Conservation (phyloP, 164 flowering plant species). For the Echeveria elegans region DNA sequence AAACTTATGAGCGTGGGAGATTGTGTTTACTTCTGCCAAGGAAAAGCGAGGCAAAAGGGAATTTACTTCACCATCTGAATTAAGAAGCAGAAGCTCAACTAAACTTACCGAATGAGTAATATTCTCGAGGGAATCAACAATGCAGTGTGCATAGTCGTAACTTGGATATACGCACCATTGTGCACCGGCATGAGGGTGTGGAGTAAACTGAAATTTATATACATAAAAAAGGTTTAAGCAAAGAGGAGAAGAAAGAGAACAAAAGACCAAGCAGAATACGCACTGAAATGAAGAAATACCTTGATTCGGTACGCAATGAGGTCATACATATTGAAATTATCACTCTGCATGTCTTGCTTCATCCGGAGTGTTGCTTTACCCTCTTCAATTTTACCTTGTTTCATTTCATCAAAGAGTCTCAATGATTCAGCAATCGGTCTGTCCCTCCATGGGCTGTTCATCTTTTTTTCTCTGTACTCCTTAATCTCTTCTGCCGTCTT, state of each 20-base stretch:
- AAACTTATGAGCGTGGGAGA: not conserved
- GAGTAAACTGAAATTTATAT: conserved; percentile 71
- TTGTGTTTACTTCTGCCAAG: not conserved
- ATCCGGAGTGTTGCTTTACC: conserved; percentile 96
- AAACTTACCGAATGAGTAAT: conserved; percentile 87
- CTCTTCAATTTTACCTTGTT: conserved; percentile 73
- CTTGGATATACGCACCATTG: conserved; percentile 98
- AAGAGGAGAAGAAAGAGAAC: not conserved
- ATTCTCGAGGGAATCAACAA: conserved; percentile 93
- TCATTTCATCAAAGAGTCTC: conserved; percentile 90
- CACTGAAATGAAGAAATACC: conserved; percentile 30
- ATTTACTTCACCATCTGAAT: not conserved
- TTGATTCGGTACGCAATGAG: conserved; percentile 94
- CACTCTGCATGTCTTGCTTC: conserved; percentile 99
- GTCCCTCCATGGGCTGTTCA: conserved; percentile 98
- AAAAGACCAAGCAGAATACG: not conserved
- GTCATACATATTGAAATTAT: conserved; percentile 93
- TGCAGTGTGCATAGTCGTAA: conserved; percentile 97
- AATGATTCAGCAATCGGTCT: conserved; percentile 85
- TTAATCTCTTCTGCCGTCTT: conserved; percentile 89
- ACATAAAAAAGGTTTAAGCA: not conserved
- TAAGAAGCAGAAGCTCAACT: not conserved
- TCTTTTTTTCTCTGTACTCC: conserved; percentile 81
- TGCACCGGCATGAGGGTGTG: conserved; percentile 95
- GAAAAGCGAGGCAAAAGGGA: not conserved